A percentile compares a stretch with the other conserved stretches of the same genome.
Evolutionary conservation across 2,329 filamentous ascomycete genomes (phyloP).

Genomic region (Elsinoe necatrix): DNA sequence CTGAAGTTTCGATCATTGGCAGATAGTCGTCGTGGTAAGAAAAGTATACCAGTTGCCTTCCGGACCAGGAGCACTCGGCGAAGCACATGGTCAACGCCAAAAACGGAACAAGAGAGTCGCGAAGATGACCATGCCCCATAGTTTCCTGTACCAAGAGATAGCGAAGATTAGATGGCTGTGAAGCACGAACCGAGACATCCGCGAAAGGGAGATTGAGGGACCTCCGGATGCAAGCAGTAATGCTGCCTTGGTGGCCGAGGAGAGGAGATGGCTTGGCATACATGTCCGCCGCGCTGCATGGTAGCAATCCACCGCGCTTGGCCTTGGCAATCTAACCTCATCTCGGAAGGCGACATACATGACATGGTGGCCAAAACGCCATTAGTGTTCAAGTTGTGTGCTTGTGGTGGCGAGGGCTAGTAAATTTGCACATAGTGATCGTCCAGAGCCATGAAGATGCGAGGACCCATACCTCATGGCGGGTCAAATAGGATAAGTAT

Average conservation of each 20-base stretch:
- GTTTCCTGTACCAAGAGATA: background rate
- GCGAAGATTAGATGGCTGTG: background rate
- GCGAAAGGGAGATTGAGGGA: background rate
- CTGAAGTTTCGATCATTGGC: background rate
- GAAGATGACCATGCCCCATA: background rate
- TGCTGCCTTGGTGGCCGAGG: background rate
- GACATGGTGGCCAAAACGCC: background rate
- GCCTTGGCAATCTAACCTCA: background rate
- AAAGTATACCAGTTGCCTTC: background rate
- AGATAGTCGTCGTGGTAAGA: background rate
- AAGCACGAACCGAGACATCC: background rate
- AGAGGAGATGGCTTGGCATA: background rate
- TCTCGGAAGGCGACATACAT: slow-evolving; percentile 1
- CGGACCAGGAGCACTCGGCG: background rate
- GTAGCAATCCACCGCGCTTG: background rate
- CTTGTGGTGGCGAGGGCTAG: background rate
- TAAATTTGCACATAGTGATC: background rate
- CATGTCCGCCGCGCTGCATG: background rate
- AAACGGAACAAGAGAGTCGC: background rate
- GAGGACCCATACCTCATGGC: background rate
- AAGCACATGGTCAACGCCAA: background rate
- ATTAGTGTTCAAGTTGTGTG: background rate
- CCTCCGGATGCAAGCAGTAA: background rate
- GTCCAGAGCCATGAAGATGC: background rate
- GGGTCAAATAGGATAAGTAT: background rate